These are phyloP conservation scores for Tuber indicum DNA, from an alignment of 495 filamentous ascomycete species.

Conservation along the genomic window DNA sequence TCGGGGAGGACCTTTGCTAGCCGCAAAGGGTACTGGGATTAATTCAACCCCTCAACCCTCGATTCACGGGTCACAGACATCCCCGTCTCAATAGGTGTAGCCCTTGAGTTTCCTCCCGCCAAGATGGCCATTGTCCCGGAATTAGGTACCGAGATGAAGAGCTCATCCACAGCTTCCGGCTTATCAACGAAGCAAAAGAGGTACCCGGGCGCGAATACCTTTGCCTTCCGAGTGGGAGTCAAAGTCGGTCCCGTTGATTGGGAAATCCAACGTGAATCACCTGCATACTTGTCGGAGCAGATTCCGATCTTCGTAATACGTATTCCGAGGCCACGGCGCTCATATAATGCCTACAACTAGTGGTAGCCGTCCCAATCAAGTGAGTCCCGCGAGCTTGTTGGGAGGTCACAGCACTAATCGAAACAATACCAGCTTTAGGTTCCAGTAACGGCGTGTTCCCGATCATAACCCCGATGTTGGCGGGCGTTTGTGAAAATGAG, in stretches of 20 bases:
- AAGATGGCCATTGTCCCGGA: slow-evolving; percentile 65
- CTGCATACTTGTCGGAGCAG: slow-evolving; percentile 90
- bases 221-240: slow-evolving; percentile 34
- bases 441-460: slow-evolving; percentile 61
- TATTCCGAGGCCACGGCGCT: slow-evolving; percentile 73
- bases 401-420: slow-evolving; percentile 73
- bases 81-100: slow-evolving; percentile 57
- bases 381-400: slow-evolving; percentile 76
- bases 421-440: slow-evolving; percentile 62
- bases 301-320: slow-evolving; percentile 56
- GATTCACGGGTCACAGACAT: slow-evolving; percentile 66
- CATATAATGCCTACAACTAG: slow-evolving; percentile 83
- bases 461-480: slow-evolving; percentile 73
- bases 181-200: slow-evolving; percentile 59
- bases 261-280: slow-evolving; percentile 92
- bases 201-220: slow-evolving; percentile 80
- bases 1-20: slow-evolving; percentile 61
- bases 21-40: slow-evolving; percentile 61
- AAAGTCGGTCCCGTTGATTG: slow-evolving; percentile 42
- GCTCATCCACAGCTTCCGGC: slow-evolving; percentile 50
- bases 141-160: slow-evolving; percentile 84
- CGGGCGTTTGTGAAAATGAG: slow-evolving; percentile 50
- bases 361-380: slow-evolving; percentile 82
- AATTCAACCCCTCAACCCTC: slow-evolving; percentile 66
- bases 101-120: slow-evolving; percentile 50